A percentile compares a stretch with the other conserved stretches of the same genome.
phyloP scores from a whole-genome alignment of 1,284 basidiomycete species.

The Malassezia equina region DNA sequence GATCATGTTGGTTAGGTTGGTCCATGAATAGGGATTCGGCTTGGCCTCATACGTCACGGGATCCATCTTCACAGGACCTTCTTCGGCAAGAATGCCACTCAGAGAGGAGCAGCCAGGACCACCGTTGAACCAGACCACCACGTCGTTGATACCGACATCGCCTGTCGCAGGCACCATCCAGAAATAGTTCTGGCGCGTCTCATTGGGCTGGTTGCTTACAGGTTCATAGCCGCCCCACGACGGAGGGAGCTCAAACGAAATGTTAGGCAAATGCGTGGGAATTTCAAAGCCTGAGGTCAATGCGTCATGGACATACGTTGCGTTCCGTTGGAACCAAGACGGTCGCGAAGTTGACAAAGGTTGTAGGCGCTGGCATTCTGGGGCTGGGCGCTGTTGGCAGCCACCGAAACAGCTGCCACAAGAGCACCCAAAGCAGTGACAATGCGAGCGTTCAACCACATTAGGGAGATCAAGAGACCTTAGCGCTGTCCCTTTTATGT shows the following conservation, averaged over 20 bases:
- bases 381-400: not conserved
- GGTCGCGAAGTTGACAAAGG: not conserved
- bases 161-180: constrained; percentile 75
- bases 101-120: constrained; percentile 61
- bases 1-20: constrained; percentile 62
- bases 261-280: constrained; percentile 22
- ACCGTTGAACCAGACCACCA: constrained; percentile 60
- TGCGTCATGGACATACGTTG: not conserved
- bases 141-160: constrained; percentile 59
- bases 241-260: constrained; percentile 26
- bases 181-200: constrained; percentile 59
- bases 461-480: not conserved
- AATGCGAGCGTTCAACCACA: not conserved
- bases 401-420: not conserved
- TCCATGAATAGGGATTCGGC: constrained; percentile 66
- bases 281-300: constrained; percentile 1
- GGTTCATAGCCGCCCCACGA: constrained; percentile 34
- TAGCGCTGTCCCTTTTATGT: too few relatives aligned
- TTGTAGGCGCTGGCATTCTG: not conserved
- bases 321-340: not conserved
- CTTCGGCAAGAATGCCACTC: constrained; percentile 68
- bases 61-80: constrained; percentile 63
- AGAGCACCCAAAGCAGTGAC: not conserved
- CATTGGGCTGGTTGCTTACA: constrained; percentile 20
- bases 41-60: constrained; percentile 59